Evolutionary conservation across 2,329 filamentous ascomycete genomes (phyloP), one percentile per base, ranked within the genome.

Genomic region (Erysiphe pulchra): DNA sequence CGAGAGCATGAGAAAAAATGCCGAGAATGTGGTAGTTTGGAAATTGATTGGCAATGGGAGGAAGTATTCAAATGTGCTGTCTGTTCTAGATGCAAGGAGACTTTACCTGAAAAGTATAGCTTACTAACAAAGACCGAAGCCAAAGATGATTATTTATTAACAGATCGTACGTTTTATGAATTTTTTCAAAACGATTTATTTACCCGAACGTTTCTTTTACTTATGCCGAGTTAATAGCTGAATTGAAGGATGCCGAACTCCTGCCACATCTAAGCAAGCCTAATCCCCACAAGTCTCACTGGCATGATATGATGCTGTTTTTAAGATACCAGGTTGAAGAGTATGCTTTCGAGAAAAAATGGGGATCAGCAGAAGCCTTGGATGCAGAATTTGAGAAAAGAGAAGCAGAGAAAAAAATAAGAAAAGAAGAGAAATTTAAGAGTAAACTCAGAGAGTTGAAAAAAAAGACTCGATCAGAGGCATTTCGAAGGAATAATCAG

Each of bases 241-340:
- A 98, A 60, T 70, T 98, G n/a, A 79, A 80, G 54, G 90, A 98
- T 56, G 71, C 75, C 47, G 80, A 86, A 14, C 66, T 98, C 1
- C 68, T 98, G 0, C 87, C 87, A 0, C 86, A 92, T 59, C 69
- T 98, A 9, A 80, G 81, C 46, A 77, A 78, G 32, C 87, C 90
- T 1, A 98, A 98, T 55, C 90, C 90, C 0, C 90, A 94, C 63
- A 94, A 94, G 60, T 76, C 80, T 0, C 85, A 86, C 48, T 98
- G 85, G 83, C 85, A 94, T 60, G 84, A 92, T 65, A 98, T 98
- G 90, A 93, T 93, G 78, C 71, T 98, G 2, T 98, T 90, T 59
- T 67, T 98, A 18, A 79, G 90, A 0, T 92, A 75, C 49, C 90
- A 98, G 58, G 82, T 98, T 2, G 90, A 98, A 58, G 84, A 85